phyloP scores from a whole-genome alignment of 768 basidiomycete species.

The Tricholoma matsutake region DNA sequence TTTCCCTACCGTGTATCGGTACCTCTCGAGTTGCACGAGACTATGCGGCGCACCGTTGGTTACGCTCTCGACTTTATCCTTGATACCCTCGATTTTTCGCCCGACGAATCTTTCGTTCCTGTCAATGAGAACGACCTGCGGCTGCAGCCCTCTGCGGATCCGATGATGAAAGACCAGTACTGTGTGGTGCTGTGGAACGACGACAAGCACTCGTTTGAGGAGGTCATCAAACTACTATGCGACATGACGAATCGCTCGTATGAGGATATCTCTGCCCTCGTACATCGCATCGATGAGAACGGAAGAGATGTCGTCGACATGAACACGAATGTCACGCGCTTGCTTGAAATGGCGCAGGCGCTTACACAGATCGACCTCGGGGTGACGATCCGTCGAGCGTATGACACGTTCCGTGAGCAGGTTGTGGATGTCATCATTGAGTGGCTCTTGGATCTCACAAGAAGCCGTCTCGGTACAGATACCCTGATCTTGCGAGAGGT shows the following conservation, averaged over 20 bases:
- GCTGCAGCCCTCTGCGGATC: conserved; percentile 72
- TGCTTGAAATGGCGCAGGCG: conserved; percentile 76
- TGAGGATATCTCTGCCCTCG: conserved; percentile 56
- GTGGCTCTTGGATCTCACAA: conserved; percentile 80
- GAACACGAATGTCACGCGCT: conserved; percentile 45
- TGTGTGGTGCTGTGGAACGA: conserved; percentile 93
- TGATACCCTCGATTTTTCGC: conserved; percentile 78
- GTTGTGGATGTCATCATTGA: conserved; percentile 80
- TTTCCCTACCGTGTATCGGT: conserved; percentile 55
- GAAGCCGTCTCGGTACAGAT: conserved; percentile 66
- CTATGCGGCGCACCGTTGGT: conserved; percentile 68
- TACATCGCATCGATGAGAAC: conserved; percentile 65
- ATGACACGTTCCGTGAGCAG: conserved; percentile 88
- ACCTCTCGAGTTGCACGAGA: conserved; percentile 68
- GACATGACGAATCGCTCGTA: conserved; percentile 51
- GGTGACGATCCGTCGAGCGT: conserved; percentile 82
- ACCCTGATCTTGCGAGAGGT: conserved; percentile 67
- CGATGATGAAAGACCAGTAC: conserved; percentile 75
- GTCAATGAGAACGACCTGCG: conserved; percentile 65
- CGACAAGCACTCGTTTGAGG: conserved; percentile 92
- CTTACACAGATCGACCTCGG: conserved; percentile 89
- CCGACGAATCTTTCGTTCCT: conserved; percentile 72
- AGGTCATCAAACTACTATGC: conserved; percentile 72
- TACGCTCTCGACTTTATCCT: conserved; percentile 83
- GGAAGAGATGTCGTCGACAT: conserved; percentile 86